Base-by-base conservation (phyloP, 1,284 basidiomycete species). In the Fistulinella staudtii region DNA sequence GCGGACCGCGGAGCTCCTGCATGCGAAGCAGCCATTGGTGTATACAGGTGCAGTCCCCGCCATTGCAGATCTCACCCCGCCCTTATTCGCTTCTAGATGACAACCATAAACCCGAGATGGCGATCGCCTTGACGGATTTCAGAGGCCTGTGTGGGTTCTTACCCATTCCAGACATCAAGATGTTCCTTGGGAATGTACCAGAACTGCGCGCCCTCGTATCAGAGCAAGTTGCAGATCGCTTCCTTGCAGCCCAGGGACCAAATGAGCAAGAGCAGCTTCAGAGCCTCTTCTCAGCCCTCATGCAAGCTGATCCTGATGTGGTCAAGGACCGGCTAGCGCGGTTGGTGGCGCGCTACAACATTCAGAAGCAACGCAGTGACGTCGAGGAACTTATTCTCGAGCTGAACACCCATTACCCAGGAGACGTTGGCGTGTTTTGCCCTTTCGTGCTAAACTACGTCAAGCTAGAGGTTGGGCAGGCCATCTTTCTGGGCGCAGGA, bases 71-170 rank as follows among this genome's bases (percentile, higher is more conserved):
- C 11, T 13, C 36, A 9, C 29, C 15, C 15, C 4, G 14, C 30
- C 40, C 50, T 54, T 41, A 58, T 36, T 37, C 14, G 27, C 22
- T 23, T 25, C 51, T 25, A 57, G 92, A 97, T 66, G 77, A 82
- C 11, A 96, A 96, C 60, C 93, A 96, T 61, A 97, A 97, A 69
- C 96, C 96, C 4, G 96, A 99, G 66, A 96, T 99, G 92, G 93
- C 94, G 10, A 79, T 99, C 40, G 96, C 96, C 1, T 69, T 99
- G 44, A 94, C 93, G 0, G 80, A 85, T 7, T 99, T 99, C 73
- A 75, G 76, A 29, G 96, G 91, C 0, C 78, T 99, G 60, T 96
- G 93, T 61, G 93, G 93, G 24, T 97, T 96, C 70, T 75, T 85
- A 10, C 93, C 93, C 4, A 75, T 93, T 1, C 60, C 73, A 1